These are phyloP conservation scores for Castanea mollissima DNA, from an alignment of 306 rosid species.

Conservation along the genomic window DNA sequence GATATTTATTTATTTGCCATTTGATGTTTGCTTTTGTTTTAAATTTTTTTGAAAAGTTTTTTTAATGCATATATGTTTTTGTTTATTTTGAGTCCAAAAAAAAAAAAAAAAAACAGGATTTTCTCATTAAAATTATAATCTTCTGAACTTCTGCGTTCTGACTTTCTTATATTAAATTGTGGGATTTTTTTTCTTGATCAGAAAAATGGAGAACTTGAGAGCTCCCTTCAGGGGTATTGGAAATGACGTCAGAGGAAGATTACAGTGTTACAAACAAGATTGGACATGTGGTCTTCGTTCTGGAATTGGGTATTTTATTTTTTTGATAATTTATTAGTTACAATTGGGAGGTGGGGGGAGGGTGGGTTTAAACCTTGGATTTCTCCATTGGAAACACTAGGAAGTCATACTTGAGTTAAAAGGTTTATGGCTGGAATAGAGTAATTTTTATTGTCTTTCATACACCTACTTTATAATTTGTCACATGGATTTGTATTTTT, in stretches of 20 bases:
- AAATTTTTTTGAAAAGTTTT: neutral
- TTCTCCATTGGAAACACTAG: too few species aligned
- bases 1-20: neutral
- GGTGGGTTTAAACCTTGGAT: too few species aligned
- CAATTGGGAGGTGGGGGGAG: too few species aligned
- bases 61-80: neutral
- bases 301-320: slow-evolving; percentile 51
- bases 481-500: neutral
- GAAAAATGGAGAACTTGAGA: slow-evolving; percentile 53
- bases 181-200: neutral
- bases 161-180: neutral
- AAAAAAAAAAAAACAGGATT: neutral
- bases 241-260: slow-evolving; percentile 59
- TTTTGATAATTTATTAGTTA: too few species aligned
- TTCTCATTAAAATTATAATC: neutral
- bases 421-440: slow-evolving; percentile 45
- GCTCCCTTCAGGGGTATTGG: slow-evolving; percentile 66
- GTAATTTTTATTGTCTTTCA: slow-evolving; percentile 22
- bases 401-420: too few species aligned
- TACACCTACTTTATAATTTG: neutral
- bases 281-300: slow-evolving; percentile 60
- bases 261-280: slow-evolving; percentile 63
- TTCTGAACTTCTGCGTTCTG: neutral
- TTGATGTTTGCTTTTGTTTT: neutral
- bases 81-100: neutral